Conservation (phyloP, 139 green algal genomes). For the Zygnema circumcarinatum region DNA sequence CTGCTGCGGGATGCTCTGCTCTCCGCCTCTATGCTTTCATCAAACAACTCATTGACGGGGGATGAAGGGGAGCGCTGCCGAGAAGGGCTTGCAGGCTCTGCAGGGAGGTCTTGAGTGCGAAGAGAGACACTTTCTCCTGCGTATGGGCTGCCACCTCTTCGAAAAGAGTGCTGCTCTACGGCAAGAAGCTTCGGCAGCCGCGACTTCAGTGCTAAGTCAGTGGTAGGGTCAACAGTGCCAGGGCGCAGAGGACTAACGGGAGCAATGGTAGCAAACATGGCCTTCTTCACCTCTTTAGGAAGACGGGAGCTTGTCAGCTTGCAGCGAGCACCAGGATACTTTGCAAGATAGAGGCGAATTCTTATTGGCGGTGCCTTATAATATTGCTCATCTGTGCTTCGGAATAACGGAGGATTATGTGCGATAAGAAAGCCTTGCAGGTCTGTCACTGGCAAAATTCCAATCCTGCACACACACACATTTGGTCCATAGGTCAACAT, state of each 20-base stretch:
- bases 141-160: not conserved
- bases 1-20: not conserved
- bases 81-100: not conserved
- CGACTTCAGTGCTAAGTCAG: not conserved
- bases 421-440: not conserved
- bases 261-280: not conserved
- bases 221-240: not conserved
- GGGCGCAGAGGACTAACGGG: not conserved
- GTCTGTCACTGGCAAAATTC: not conserved
- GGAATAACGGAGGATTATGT: not conserved
- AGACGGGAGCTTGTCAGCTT: not conserved
- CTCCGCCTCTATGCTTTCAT: not conserved
- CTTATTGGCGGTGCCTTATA: not conserved
- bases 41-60: not conserved
- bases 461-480: not conserved
- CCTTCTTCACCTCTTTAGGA: not conserved
- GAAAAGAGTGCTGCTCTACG: not conserved
- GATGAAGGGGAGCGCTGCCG: not conserved
- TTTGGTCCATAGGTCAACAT: not conserved
- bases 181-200: not conserved
- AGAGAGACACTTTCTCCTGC: not conserved
- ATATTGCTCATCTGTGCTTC: not conserved
- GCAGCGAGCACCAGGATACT: not conserved
- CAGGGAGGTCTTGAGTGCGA: not conserved
- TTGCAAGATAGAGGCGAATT: not conserved